These are phyloP conservation scores for Crithidia fasciculata DNA, from an alignment of 208 protist genomes.

Conservation along the genomic window DNA sequence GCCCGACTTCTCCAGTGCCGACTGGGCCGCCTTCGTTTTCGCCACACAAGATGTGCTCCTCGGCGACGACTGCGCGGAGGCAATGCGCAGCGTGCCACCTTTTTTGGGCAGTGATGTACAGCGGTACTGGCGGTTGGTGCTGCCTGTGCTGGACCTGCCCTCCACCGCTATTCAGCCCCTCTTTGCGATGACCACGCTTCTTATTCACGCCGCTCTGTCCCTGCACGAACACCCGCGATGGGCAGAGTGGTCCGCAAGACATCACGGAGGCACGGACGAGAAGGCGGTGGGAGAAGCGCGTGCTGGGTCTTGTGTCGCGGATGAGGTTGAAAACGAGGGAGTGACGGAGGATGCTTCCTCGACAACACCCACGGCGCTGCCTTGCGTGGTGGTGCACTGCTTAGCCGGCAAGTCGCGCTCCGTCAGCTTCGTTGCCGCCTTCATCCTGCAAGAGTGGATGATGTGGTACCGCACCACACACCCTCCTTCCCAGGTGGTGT, in stretches of 20 bases:
- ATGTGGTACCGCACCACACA: slow-evolving; percentile 24
- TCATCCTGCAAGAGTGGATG: slow-evolving; percentile 60
- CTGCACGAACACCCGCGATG: not conserved
- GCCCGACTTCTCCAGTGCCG: not conserved
- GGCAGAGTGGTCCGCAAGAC: not conserved
- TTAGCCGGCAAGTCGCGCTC: slow-evolving; percentile 75
- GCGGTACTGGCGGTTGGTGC: slow-evolving; percentile 39
- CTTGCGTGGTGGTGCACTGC: slow-evolving; percentile 73
- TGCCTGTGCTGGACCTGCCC: slow-evolving; percentile 41
- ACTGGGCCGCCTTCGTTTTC: slow-evolving; percentile 6
- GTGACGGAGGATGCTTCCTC: too few relatives aligned
- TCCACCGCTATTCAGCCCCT: slow-evolving; percentile 11
- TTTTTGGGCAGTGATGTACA: slow-evolving; percentile 3
- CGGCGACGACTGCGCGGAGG: slow-evolving; percentile 2
- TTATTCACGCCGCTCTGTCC: slow-evolving; percentile 34
- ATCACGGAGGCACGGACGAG: too few relatives aligned
- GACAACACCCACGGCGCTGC: not conserved
- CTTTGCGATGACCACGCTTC: slow-evolving; percentile 31
- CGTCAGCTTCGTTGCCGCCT: slow-evolving; percentile 63
- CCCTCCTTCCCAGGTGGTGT: not conserved
- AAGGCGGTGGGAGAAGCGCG: not conserved
- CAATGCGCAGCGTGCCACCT: not conserved
- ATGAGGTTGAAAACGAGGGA: too few relatives aligned
- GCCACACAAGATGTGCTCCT: slow-evolving; percentile 25
- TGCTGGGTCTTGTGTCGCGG: too few relatives aligned